phyloP scores from a whole-genome alignment of 164 flowering plant genomes.

The Litsea cubeba region DNA sequence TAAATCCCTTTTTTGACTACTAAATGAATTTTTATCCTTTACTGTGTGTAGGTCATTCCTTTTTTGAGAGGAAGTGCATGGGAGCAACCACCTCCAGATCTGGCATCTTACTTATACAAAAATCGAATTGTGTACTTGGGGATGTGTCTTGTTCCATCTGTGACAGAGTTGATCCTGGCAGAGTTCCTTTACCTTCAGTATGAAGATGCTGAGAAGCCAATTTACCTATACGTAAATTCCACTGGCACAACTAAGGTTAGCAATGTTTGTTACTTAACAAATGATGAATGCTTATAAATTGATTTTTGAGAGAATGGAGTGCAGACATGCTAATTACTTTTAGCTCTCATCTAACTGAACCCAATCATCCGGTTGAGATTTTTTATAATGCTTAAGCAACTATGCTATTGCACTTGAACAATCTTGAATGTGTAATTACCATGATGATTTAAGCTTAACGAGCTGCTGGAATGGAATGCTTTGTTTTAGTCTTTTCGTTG shows the following conservation, averaged over 20 bases:
- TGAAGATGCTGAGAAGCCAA: constrained; percentile 75
- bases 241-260: constrained; percentile 88
- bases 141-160: constrained; percentile 85
- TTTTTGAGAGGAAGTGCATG: constrained; percentile 69
- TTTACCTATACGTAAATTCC: constrained; percentile 85
- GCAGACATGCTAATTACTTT: too few relatives aligned
- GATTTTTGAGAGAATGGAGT: too few relatives aligned
- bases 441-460: too few relatives aligned
- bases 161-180: constrained; percentile 80
- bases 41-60: constrained; percentile 73
- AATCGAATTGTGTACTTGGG: constrained; percentile 91
- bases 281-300: background rate
- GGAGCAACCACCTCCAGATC: constrained; percentile 96
- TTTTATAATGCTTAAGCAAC: too few relatives aligned
- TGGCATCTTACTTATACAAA: constrained; percentile 79
- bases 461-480: too few relatives aligned
- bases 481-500: background rate
- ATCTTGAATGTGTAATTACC: background rate
- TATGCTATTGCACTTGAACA: background rate
- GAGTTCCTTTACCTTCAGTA: constrained; percentile 84
- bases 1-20: background rate
- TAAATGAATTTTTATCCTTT: background rate
- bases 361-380: too few relatives aligned
- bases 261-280: background rate
- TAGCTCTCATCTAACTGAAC: too few relatives aligned